Conservation (phyloP, 768 basidiomycete genomes). For the Pisolithus orientalis region DNA sequence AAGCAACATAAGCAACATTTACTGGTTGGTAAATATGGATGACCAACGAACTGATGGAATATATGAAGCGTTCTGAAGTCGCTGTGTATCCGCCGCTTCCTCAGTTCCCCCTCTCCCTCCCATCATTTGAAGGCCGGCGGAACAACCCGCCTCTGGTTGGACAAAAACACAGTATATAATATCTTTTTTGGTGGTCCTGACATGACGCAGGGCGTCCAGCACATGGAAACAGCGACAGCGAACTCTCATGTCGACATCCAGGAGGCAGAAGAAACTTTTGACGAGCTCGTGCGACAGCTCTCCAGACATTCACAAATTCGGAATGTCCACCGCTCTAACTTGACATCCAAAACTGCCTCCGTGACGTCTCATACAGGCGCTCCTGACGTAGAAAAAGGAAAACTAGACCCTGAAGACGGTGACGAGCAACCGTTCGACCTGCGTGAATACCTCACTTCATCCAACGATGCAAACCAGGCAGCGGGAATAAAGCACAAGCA, state of each 20-base stretch:
- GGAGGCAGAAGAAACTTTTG: constrained; percentile 47
- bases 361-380: constrained; percentile 27
- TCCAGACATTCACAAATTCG: constrained; percentile 7
- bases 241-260: constrained; percentile 35
- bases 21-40: no score
- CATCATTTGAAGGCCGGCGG: no score
- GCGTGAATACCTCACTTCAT: constrained; percentile 59
- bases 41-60: no score
- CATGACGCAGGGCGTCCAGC: no score
- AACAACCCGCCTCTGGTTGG: no score
- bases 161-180: no score
- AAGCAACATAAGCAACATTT: no score
- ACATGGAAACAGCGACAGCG: no score
- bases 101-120: no score
- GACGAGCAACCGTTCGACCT: constrained; percentile 47
- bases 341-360: constrained; percentile 16
- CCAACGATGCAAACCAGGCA: constrained; percentile 56
- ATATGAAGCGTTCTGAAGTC: no score
- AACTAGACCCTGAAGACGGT: background rate
- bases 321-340: constrained; percentile 8
- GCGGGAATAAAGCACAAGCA: constrained; percentile 71
- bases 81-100: no score
- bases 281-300: constrained; percentile 43
- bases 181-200: no score
- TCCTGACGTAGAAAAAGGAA: constrained; percentile 35